These are phyloP conservation scores for Umbelopsis sp. DNA, from an alignment of 192 early-diverging fungal species.

Conservation along the genomic window DNA sequence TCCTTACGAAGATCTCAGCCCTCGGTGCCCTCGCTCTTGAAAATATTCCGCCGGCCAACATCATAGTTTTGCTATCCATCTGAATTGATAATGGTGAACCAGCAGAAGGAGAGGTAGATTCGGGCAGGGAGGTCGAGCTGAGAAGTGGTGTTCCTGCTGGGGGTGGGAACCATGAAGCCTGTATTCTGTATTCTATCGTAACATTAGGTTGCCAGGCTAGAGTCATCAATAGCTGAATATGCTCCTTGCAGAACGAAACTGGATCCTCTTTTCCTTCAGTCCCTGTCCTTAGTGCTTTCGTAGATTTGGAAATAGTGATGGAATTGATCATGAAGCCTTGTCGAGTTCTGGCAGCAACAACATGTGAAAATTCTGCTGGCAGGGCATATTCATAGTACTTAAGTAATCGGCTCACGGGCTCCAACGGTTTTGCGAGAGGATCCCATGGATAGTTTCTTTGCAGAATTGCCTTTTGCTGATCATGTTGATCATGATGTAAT, in stretches of 20 bases:
- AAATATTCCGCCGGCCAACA: constrained; percentile 13
- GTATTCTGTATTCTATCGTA: constrained; percentile 72
- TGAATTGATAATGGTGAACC: background rate
- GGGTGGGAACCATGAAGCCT: constrained; percentile 42
- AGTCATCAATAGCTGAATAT: constrained; percentile 59
- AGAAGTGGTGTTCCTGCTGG: constrained; percentile 17
- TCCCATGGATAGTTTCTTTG: constrained; percentile 70
- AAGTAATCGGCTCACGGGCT: constrained; percentile 60
- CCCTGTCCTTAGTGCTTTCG: background rate
- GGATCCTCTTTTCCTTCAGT: background rate
- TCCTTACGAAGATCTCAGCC: constrained; percentile 32
- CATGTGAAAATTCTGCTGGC: constrained; percentile 57
- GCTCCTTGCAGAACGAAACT: constrained; percentile 21
- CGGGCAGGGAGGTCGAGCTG: constrained; percentile 3
- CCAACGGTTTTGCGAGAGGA: constrained; percentile 58
- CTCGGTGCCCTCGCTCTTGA: constrained; percentile 25
- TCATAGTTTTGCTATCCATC: background rate
- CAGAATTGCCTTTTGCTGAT: background rate
- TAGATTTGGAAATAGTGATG: constrained; percentile 31
- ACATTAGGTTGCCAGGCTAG: constrained; percentile 76
- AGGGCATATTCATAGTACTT: constrained; percentile 71
- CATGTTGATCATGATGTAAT: background rate
- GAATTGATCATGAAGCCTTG: constrained; percentile 75
- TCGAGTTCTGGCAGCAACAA: constrained; percentile 67
- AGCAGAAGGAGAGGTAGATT: background rate